phyloP scores from a whole-genome alignment of 1,139 yeast species.

The Pichia sp. region DNA sequence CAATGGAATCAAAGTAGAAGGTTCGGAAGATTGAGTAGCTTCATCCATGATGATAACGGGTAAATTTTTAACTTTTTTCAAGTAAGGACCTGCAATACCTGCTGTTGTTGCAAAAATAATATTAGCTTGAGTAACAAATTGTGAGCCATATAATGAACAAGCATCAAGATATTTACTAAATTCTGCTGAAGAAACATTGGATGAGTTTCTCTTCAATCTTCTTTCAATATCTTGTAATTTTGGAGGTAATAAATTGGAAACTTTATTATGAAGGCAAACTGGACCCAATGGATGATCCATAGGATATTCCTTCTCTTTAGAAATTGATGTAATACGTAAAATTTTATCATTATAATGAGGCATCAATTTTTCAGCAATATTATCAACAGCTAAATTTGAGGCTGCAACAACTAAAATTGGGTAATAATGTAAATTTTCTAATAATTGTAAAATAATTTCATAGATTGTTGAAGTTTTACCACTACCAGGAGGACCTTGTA shows the following conservation, averaged over 20 bases:
- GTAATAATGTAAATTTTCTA: slow-evolving; percentile 30
- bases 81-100: slow-evolving; percentile 59
- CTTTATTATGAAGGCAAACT: slow-evolving; percentile 58
- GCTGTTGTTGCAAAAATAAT: slow-evolving; percentile 68
- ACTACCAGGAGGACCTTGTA: slow-evolving; percentile 98
- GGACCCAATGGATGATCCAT: slow-evolving; percentile 47
- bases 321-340: slow-evolving; percentile 52
- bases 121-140: slow-evolving; percentile 54
- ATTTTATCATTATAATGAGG: slow-evolving; percentile 44
- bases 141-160: slow-evolving; percentile 39
- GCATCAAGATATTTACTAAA: slow-evolving; percentile 36
- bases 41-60: slow-evolving; percentile 69
- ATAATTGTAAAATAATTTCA: slow-evolving; percentile 57
- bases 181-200: slow-evolving; percentile 31
- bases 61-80: slow-evolving; percentile 46
- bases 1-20: slow-evolving; percentile 60
- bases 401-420: slow-evolving; percentile 73
- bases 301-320: slow-evolving; percentile 56
- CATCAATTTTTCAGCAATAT: slow-evolving; percentile 62
- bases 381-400: slow-evolving; percentile 69
- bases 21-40: slow-evolving; percentile 66
- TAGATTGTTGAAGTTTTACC: slow-evolving; percentile 96
- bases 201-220: slow-evolving; percentile 28
- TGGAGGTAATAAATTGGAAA: slow-evolving; percentile 42
- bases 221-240: slow-evolving; percentile 36